Percentiles rank a stretch among this genome's conserved stretches.
These are phyloP conservation scores for Croton setiger DNA, from an alignment of 441 rosid genomes.

Conservation along the genomic window DNA sequence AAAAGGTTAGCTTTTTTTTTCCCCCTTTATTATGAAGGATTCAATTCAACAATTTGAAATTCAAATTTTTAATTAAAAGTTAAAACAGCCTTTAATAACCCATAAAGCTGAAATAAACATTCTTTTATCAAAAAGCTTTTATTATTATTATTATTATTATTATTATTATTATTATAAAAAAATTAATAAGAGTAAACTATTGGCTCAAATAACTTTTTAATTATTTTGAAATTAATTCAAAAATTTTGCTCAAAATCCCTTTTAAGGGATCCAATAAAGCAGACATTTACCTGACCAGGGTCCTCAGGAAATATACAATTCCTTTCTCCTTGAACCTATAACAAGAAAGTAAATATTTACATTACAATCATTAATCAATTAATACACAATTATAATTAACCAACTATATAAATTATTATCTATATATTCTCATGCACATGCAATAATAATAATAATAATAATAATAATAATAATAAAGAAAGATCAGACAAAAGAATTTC, in stretches of 20 bases:
- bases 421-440: constrained; percentile 24
- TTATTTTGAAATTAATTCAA: constrained; percentile 11
- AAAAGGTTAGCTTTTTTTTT: constrained; percentile 9
- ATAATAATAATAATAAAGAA: too few relatives aligned
- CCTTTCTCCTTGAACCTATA: constrained; percentile 78
- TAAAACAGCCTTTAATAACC: constrained; percentile 29
- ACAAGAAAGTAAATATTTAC: constrained; percentile 15
- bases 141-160: too few relatives aligned
- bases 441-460: too few relatives aligned
- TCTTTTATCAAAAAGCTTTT: constrained; percentile 25
- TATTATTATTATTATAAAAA: too few relatives aligned
- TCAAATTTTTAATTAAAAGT: not conserved
- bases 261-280: constrained; percentile 54
- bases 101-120: constrained; percentile 37
- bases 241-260: constrained; percentile 21
- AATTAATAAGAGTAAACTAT: too few relatives aligned
- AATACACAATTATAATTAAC: constrained; percentile 17
- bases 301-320: constrained; percentile 89
- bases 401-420: too few relatives aligned
- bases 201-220: too few relatives aligned
- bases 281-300: constrained; percentile 70
- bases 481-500: constrained; percentile 10
- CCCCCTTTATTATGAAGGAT: not conserved
- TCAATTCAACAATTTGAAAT: constrained; percentile 19
- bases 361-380: constrained; percentile 33